Evolutionary conservation across 768 basidiomycete species (phyloP), one percentile per base, ranked within the genome.

Genomic region (Boletus bicolor): DNA sequence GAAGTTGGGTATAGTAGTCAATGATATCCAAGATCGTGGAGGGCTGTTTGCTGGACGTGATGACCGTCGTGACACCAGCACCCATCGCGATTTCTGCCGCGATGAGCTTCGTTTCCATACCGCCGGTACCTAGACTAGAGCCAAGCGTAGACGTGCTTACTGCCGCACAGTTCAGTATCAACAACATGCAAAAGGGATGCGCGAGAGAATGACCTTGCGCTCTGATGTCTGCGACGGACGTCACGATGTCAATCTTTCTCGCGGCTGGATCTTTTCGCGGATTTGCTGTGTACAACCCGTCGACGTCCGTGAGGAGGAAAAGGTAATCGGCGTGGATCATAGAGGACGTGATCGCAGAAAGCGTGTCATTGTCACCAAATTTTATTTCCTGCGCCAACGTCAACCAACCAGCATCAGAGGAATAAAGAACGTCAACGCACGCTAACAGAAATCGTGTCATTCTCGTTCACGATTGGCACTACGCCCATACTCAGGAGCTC

Each of bases 291-390:
- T 98, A 99, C 57, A 99, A 72, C 5, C 93, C 92, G 57, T 98
- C 94, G 5, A 99, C 97, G 63, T 99, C 97, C 2, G 97, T 99
- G 37, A 98, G 76, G 3, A 99, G 81, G 72, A 98, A 98, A 11
- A 98, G 84, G 69, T 94, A 99, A 71, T 98, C 96, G 17, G 97
- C 97, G 60, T 96, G 92, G 26, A 98, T 87, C 91, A 99, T 98
- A 7, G 92, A 91, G 4, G 94, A 88, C 0, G 97, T 95, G 56
- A 99, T 95, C 19, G 97, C 97, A 39, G 96, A 98, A 17, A 99
- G 77, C 0, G 96, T 98, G 70, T 99, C 97, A 70, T 98, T 98
- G 75, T 98, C 97, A 46, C 97, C 97, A 63, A 99, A 99, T 90
- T 94, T 96, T 59, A 99, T 98, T 87, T 99, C 97, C 93, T 95